Percentiles rank a stretch among this genome's conserved stretches.
Conservation (phyloP, 2,329 filamentous ascomycete species). For the Trichoderma hamatum region DNA sequence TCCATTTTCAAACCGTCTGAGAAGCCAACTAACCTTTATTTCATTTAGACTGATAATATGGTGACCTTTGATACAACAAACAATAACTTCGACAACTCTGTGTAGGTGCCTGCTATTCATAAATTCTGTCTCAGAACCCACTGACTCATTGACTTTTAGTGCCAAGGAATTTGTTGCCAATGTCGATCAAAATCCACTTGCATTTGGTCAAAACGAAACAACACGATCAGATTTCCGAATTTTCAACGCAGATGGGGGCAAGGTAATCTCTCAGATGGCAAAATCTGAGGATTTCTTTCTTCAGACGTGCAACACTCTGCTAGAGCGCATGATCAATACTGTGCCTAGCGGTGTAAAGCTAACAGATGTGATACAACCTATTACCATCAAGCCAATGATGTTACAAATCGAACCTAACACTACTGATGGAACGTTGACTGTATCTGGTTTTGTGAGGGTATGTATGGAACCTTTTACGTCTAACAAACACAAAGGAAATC, state of each 20-base stretch:
- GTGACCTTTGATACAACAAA: conserved; percentile 13
- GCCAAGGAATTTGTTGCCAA: not conserved
- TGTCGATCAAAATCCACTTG: conserved; percentile 3
- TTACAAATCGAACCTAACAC: not conserved
- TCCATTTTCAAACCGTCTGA: not conserved
- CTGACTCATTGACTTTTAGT: not conserved
- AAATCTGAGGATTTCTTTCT: conserved; percentile 6
- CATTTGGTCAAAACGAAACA: conserved; percentile 17
- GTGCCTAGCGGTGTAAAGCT: conserved; percentile 2
- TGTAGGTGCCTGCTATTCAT: not conserved
- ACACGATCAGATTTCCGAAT: conserved; percentile 11
- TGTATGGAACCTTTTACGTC: not conserved
- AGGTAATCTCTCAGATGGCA: conserved; percentile 6
- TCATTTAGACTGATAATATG: not conserved
- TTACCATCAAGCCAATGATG: not conserved
- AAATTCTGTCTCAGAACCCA: no score
- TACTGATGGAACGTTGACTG: not conserved
- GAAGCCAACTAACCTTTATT: not conserved
- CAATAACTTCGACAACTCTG: conserved; percentile 6
- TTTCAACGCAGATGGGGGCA: conserved; percentile 13
- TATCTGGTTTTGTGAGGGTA: not conserved
- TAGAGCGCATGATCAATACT: conserved; percentile 14
- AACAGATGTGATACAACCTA: not conserved
- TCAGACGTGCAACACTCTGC: not conserved
- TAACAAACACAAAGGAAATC: not conserved